These are phyloP conservation scores for Coleophoma crateriformis DNA, from an alignment of 2,329 filamentous ascomycete species.

Conservation along the genomic window DNA sequence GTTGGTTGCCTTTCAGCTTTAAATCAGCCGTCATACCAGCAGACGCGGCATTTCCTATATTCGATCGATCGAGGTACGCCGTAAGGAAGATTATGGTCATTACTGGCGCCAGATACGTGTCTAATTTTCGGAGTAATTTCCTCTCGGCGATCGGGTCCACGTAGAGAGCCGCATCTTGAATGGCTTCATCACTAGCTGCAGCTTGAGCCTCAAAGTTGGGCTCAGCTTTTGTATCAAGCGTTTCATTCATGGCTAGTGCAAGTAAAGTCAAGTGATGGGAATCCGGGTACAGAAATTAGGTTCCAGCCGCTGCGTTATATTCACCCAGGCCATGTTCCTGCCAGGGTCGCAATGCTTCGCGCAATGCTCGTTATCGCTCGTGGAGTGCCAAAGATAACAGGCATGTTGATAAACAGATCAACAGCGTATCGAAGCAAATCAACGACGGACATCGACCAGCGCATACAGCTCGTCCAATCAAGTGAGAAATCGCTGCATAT, in stretches of 20 bases:
- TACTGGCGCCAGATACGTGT: conserved; percentile 41
- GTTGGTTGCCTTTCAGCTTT: conserved; percentile 10
- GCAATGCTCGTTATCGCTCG: too few species aligned
- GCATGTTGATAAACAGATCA: too few species aligned
- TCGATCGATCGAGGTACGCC: conserved; percentile 48
- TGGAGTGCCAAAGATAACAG: too few species aligned
- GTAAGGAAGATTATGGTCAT: conserved; percentile 50
- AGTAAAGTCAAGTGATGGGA: too few species aligned
- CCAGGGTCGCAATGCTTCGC: too few species aligned
- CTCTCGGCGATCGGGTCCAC: conserved; percentile 39
- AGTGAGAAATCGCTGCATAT: too few species aligned
- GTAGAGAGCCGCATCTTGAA: background rate
- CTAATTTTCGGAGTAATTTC: conserved; percentile 40
- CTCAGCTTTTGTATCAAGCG: background rate
- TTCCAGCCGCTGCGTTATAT: too few species aligned
- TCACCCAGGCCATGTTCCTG: too few species aligned
- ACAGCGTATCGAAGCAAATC: too few species aligned
- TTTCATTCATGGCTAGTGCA: background rate
- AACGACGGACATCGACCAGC: too few species aligned
- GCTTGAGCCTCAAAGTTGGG: background rate
- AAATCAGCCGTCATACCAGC: conserved; percentile 16
- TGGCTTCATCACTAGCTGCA: background rate
- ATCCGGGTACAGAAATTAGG: too few species aligned
- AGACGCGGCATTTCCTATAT: conserved; percentile 35
- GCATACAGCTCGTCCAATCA: too few species aligned